Conservation (phyloP, 768 basidiomycete species). For the Asterophora lycoperdoides region DNA sequence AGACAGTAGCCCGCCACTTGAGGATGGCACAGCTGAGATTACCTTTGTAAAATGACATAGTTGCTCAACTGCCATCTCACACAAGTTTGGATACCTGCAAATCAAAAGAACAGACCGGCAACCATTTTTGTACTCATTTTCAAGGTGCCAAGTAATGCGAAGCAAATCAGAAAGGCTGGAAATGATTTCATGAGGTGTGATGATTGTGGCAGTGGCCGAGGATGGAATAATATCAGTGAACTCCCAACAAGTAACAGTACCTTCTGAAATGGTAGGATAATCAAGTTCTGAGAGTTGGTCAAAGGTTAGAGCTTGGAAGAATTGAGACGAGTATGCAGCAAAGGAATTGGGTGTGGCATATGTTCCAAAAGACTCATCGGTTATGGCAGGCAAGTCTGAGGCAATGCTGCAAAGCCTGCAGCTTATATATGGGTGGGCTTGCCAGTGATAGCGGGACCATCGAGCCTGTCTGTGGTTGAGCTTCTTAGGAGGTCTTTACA, state of each 20-base stretch:
- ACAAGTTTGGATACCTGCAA: background rate
- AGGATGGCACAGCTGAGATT: too few species aligned
- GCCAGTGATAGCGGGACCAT: too few species aligned
- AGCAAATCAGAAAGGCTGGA: conserved; percentile 1
- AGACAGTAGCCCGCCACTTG: background rate
- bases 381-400: too few species aligned
- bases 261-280: conserved; percentile 4
- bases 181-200: conserved; percentile 1
- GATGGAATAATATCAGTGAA: conserved; percentile 1
- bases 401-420: too few species aligned
- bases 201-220: conserved; percentile 3
- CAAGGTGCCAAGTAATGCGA: background rate
- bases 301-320: conserved; percentile 6
- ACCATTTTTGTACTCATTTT: background rate
- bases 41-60: background rate
- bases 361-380: too few species aligned
- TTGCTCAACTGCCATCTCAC: background rate
- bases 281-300: background rate
- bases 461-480: too few species aligned
- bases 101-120: background rate
- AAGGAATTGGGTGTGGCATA: background rate
- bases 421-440: too few species aligned
- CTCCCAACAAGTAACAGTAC: background rate
- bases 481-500: too few species aligned
- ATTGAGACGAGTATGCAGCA: background rate